Conservation (phyloP, 495 filamentous ascomycete species). For the Tuber umbilicatum region DNA sequence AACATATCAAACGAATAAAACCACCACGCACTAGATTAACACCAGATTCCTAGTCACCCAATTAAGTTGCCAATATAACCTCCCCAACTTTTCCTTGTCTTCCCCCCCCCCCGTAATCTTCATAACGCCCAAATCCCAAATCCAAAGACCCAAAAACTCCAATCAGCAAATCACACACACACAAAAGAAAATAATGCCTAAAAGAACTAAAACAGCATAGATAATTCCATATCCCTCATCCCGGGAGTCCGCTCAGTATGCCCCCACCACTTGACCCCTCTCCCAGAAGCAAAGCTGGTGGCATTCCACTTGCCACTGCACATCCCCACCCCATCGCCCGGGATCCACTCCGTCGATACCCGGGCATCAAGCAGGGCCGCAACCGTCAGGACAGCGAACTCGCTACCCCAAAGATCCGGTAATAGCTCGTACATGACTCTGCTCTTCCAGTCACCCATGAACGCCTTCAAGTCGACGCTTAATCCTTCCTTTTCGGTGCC, state of each 20-base stretch:
- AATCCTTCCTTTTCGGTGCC: conserved; percentile 45
- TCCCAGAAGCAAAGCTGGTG: conserved; percentile 1
- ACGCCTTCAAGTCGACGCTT: conserved; percentile 48
- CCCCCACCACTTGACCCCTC: not conserved
- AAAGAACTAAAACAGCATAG: conserved; percentile 21
- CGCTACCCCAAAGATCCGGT: conserved; percentile 53
- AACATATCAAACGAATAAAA: conserved; percentile 1
- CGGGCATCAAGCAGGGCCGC: conserved; percentile 46
- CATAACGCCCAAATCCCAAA: conserved; percentile 8
- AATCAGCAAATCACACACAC: not conserved
- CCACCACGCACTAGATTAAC: not conserved
- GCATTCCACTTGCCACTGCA: conserved; percentile 56
- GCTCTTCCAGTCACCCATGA: conserved; percentile 54
- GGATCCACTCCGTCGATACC: conserved; percentile 37
- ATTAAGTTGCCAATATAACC: not conserved
- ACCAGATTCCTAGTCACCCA: not conserved
- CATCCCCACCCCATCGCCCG: conserved; percentile 44
- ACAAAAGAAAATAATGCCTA: not conserved
- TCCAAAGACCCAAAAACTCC: conserved; percentile 8
- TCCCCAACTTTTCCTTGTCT: not conserved
- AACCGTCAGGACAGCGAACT: conserved; percentile 54
- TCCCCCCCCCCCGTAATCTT: not conserved
- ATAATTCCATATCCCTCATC: conserved; percentile 16
- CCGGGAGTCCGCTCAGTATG: conserved; percentile 23
- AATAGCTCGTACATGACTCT: conserved; percentile 54